phyloP scores from a whole-genome alignment of 495 filamentous ascomycete genomes.

The Penicillium paxilli region DNA sequence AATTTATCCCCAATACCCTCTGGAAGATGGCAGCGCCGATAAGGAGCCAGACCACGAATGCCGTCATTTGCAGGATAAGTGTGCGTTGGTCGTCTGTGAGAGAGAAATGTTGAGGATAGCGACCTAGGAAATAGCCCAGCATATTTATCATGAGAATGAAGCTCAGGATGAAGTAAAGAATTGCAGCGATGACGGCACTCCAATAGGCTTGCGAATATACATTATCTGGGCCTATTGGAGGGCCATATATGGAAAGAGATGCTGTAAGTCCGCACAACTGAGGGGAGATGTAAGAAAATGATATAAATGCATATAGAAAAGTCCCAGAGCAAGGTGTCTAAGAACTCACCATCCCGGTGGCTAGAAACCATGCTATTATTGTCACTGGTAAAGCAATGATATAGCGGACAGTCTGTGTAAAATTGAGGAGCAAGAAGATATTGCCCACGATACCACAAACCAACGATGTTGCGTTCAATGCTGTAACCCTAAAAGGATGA shows the following conservation, averaged over 20 bases:
- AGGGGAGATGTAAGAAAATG: constrained; percentile 1
- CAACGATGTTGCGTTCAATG: constrained; percentile 66
- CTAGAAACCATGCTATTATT: constrained; percentile 67
- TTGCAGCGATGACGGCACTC: constrained; percentile 71
- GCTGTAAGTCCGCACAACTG: constrained; percentile 63
- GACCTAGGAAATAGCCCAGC: constrained; percentile 73
- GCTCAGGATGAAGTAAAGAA: constrained; percentile 63
- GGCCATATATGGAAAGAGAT: constrained; percentile 59
- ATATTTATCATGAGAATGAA: constrained; percentile 73
- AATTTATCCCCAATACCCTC: constrained; percentile 44
- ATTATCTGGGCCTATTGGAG: constrained; percentile 57
- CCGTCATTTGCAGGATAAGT: constrained; percentile 63
- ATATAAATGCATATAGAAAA: not conserved
- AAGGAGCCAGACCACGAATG: constrained; percentile 62
- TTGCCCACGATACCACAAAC: constrained; percentile 69
- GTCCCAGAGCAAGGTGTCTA: not conserved
- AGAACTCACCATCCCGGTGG: constrained; percentile 61
- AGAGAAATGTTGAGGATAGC: constrained; percentile 74
- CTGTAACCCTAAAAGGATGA: constrained; percentile 35
- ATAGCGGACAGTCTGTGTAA: constrained; percentile 77
- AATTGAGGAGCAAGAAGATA: constrained; percentile 76
- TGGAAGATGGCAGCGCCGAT: constrained; percentile 61
- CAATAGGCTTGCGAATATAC: constrained; percentile 75
- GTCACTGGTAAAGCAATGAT: constrained; percentile 70
- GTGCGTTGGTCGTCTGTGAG: constrained; percentile 72